A percentile compares a stretch with the other conserved stretches of the same genome.
Evolutionary conservation across 352 stramenopile species (phyloP).

Genomic region (Globisporangium carolinianum): DNA sequence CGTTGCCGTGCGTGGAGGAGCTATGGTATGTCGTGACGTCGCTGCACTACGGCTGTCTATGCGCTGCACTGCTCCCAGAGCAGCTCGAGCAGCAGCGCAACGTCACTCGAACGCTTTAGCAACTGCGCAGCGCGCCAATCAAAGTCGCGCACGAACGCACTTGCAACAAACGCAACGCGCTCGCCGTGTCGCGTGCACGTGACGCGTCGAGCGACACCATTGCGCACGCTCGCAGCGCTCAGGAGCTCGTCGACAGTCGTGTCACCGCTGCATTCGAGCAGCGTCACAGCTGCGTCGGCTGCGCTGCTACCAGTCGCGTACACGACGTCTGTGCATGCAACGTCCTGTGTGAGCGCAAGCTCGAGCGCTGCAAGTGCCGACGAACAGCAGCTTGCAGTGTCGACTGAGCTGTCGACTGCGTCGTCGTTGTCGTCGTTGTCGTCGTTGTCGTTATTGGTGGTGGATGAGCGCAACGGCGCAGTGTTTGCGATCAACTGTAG

Average conservation of each 20-base stretch:
- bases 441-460: neutral
- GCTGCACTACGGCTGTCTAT: neutral
- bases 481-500: slow-evolving; percentile 21
- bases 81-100: neutral
- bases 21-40: neutral
- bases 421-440: neutral
- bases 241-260: slow-evolving; percentile 24
- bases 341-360: slow-evolving; percentile 13
- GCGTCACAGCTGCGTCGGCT: slow-evolving; percentile 17
- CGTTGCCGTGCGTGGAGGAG: too few species aligned
- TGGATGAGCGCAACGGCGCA: neutral
- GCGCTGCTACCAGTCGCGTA: slow-evolving; percentile 25
- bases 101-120: neutral
- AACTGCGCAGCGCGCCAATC: slow-evolving; percentile 16
- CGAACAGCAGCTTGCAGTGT: neutral
- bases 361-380: slow-evolving; percentile 4
- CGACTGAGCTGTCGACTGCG: neutral
- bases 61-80: neutral
- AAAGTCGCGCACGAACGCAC: slow-evolving; percentile 20
- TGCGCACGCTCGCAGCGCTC: slow-evolving; percentile 39
- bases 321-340: slow-evolving; percentile 35
- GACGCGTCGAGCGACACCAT: slow-evolving; percentile 27
- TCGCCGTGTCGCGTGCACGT: slow-evolving; percentile 16
- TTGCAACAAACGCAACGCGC: slow-evolving; percentile 16
- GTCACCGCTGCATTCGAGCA: slow-evolving; percentile 23